Evolutionary conservation across 2,329 filamentous ascomycete species (phyloP).

Genomic region (Capronia epimyces): DNA sequence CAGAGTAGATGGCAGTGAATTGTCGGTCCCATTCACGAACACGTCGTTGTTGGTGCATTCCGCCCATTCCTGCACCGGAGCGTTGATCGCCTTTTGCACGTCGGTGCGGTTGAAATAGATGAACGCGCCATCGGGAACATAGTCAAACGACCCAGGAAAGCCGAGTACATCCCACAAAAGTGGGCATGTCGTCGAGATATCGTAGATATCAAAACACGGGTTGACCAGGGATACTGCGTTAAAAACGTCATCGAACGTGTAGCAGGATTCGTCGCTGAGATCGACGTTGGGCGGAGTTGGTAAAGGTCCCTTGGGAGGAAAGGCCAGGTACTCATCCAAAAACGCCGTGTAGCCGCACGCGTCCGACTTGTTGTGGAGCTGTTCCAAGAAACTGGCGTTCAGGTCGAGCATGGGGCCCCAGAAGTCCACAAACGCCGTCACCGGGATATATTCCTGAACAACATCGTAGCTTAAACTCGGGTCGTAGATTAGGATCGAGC

Average conservation of each 20-base stretch:
- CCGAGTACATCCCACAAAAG: conserved; percentile 63
- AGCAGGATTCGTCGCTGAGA: conserved; percentile 48
- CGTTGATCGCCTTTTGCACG: conserved; percentile 65
- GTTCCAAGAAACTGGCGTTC: conserved; percentile 40
- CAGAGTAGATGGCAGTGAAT: conserved; percentile 48
- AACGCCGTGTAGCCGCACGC: conserved; percentile 45
- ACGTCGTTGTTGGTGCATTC: conserved; percentile 50
- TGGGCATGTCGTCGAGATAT: conserved; percentile 67
- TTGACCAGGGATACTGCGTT: conserved; percentile 55
- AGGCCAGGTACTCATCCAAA: conserved; percentile 53
- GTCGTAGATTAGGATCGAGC: conserved; percentile 67
- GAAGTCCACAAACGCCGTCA: conserved; percentile 40
- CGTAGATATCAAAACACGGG: conserved; percentile 75
- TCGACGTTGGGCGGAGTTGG: conserved; percentile 48
- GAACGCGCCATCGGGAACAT: conserved; percentile 56
- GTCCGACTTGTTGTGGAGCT: conserved; percentile 39
- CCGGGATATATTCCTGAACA: conserved; percentile 45
- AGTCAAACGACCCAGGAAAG: conserved; percentile 60
- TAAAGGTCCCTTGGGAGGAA: conserved; percentile 60
- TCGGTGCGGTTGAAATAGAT: conserved; percentile 68
- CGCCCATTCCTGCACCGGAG: conserved; percentile 52
- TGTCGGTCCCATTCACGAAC: conserved; percentile 42
- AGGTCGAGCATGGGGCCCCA: conserved; percentile 43
- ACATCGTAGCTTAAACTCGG: conserved; percentile 55
- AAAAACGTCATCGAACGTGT: conserved; percentile 53